phyloP scores from a whole-genome alignment of 176 grass and related monocot species.

The Zoysia japonica region DNA sequence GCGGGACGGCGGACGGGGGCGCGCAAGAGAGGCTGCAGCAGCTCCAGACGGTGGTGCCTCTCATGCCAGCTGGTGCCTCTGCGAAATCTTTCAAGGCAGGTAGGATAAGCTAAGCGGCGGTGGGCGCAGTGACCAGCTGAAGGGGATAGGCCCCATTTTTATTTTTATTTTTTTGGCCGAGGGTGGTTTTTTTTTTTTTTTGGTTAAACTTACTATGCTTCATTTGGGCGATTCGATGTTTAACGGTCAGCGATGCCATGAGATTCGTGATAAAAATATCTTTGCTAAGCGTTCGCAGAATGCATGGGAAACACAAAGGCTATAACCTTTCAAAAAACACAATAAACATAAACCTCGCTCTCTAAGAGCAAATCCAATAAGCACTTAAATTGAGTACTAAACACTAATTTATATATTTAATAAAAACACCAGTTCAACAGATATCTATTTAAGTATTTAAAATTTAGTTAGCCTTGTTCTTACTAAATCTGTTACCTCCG shows the following conservation, averaged over 20 bases:
- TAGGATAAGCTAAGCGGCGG: background rate
- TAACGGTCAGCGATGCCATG: background rate
- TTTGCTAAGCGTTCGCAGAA: background rate
- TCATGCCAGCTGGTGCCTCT: conserved; percentile 21
- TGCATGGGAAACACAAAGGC: no score
- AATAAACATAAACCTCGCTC: no score
- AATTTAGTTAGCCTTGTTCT: no score
- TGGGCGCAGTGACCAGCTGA: conserved; percentile 10
- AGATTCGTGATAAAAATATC: conserved; percentile 18
- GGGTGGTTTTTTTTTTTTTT: background rate
- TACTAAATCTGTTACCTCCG: no score
- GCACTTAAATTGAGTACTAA: no score
- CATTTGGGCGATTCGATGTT: background rate
- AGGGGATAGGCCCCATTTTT: conserved; percentile 27
- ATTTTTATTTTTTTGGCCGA: background rate
- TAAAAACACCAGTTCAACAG: no score
- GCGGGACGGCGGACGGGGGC: background rate
- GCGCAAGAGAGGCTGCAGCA: conserved; percentile 35
- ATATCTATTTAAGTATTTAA: no score
- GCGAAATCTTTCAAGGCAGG: background rate
- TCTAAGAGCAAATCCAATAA: no score
- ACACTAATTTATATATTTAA: no score
- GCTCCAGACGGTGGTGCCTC: conserved; percentile 35
- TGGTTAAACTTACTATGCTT: no score
- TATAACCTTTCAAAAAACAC: no score